These are phyloP conservation scores for Oryza glumipatula DNA, from an alignment of 176 grass and related monocot species.

Conservation along the genomic window DNA sequence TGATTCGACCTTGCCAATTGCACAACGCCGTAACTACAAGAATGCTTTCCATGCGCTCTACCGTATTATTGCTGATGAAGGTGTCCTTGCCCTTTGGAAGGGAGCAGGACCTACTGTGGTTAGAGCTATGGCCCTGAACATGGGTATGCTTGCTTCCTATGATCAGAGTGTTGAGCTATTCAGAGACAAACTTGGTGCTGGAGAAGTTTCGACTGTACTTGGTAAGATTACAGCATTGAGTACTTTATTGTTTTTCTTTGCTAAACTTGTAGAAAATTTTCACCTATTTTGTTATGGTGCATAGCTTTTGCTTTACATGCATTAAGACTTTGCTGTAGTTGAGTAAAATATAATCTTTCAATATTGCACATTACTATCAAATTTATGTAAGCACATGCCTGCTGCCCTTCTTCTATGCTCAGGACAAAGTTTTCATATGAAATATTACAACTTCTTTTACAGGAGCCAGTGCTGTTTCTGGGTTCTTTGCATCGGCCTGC, in stretches of 20 bases:
- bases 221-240: slow-evolving; percentile 55
- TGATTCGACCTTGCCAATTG: slow-evolving; percentile 86
- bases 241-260: slow-evolving; percentile 1
- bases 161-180: slow-evolving; percentile 96
- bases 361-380: background rate
- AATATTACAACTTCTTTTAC: slow-evolving; percentile 29
- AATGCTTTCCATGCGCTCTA: slow-evolving; percentile 98
- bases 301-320: background rate
- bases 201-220: slow-evolving; percentile 80
- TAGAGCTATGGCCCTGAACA: slow-evolving; percentile 93
- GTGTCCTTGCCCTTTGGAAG: slow-evolving; percentile 90
- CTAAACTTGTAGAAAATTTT: background rate
- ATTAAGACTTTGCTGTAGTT: background rate
- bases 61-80: slow-evolving; percentile 80
- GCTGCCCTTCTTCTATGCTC: slow-evolving; percentile 1
- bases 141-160: slow-evolving; percentile 99
- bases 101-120: slow-evolving; percentile 95
- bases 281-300: background rate
- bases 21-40: slow-evolving; percentile 85
- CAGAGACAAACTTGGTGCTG: slow-evolving; percentile 81
- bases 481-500: slow-evolving; percentile 93
- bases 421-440: background rate
- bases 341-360: background rate
- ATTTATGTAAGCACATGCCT: background rate
- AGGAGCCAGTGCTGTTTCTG: slow-evolving; percentile 97